Evolutionary conservation across 768 basidiomycete genomes (phyloP), one percentile per base, ranked within the genome.

Genomic region (Imleria badia): DNA sequence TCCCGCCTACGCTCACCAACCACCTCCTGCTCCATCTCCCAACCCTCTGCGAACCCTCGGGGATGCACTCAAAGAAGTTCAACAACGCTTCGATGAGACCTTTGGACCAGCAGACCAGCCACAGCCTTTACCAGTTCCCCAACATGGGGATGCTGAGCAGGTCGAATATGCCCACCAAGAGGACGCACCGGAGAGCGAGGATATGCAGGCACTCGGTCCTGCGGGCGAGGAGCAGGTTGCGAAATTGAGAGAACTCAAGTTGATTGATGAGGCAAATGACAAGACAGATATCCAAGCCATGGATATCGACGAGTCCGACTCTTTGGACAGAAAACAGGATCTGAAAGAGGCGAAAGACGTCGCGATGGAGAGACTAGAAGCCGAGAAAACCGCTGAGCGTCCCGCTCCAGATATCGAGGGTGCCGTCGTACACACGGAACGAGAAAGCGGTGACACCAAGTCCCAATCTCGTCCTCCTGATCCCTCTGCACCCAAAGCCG

Each of bases 121-220:
- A 17, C 63, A 67, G 9, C 56, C 68, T 30, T 67, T 71, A 3
- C 71, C 68, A 47, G 56, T 65, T 19, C 74, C 76, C 39, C 74
- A 80, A 35, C 67, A 73, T 1, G 70, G 65, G 11, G 69, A 71
- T 15, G 64, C 75, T 3, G 73, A 80, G 9, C 82, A 85, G 60
- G 69, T 97, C 14, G 91, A 97, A 68, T 93, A 96, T 70, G 55
- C 53, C 3, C 61, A 60, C 72, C 90, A 38, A 78, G 78, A 52
- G 81, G 60, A 89, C 2, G 85, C 86, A 36, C 86, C 88, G 45
- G 76, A 73, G 29, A 83, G 82, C 56, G 75, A 87, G 51, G 82
- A 87, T 33, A 89, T 89, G 83, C 93, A 96, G 71, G 93, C 94
- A 1, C 80, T 98, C 20, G 96, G 93, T 7, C 85, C 92, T 1